Evolutionary conservation across 345 rosid genomes (phyloP).

Genomic region (Lepidium didymum): DNA sequence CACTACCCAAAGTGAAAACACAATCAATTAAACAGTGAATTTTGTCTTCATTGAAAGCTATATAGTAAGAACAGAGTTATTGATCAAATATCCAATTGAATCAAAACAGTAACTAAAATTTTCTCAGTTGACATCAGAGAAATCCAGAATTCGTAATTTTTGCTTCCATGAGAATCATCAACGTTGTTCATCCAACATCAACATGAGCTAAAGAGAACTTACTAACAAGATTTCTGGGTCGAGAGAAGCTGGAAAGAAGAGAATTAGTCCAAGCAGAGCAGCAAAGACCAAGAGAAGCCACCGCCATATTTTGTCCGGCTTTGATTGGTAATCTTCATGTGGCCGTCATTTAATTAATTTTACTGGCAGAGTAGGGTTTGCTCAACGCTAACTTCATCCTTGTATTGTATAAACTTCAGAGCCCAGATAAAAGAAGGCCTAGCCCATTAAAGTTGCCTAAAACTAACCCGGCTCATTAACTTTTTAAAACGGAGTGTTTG

Average conservation of each 20-base stretch:
- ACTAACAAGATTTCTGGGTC: slow-evolving; percentile 42
- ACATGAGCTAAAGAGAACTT: slow-evolving; percentile 17
- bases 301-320: slow-evolving; percentile 20
- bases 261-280: slow-evolving; percentile 30
- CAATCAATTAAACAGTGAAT: not conserved
- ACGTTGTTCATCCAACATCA: not conserved
- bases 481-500: too few species aligned
- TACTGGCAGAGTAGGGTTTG: not conserved
- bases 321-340: not conserved
- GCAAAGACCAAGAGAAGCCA: slow-evolving; percentile 33
- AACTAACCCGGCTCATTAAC: not conserved
- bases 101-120: not conserved
- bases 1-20: slow-evolving; percentile 30
- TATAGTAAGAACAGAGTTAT: not conserved
- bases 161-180: not conserved
- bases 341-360: slow-evolving; percentile 12
- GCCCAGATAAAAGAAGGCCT: too few species aligned
- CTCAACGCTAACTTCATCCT: not conserved
- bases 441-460: too few species aligned
- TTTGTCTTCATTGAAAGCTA: not conserved
- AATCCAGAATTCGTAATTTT: not conserved
- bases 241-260: slow-evolving; percentile 33
- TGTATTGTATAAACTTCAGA: too few species aligned
- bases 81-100: not conserved
- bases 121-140: too few species aligned